These are phyloP conservation scores for Dothistroma septosporum DNA, from an alignment of 2,329 filamentous ascomycete species.

Conservation along the genomic window DNA sequence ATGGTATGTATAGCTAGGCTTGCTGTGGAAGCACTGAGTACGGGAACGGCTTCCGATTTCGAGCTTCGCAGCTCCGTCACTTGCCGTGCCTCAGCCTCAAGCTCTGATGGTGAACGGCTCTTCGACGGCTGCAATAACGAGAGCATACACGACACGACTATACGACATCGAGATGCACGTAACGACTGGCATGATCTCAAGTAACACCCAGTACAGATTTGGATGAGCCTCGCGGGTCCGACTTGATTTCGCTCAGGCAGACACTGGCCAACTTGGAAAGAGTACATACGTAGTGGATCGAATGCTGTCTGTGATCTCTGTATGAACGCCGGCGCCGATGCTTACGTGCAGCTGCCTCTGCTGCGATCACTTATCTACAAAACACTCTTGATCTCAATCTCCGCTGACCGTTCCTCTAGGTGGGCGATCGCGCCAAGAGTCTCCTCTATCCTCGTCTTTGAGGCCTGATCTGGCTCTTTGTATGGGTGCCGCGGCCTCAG, in stretches of 20 bases:
- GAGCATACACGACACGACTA: neutral
- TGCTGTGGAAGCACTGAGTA: neutral
- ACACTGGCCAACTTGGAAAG: too few species aligned
- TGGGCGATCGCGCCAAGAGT: slow-evolving; percentile 35
- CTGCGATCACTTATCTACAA: neutral
- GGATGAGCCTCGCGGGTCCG: too few species aligned
- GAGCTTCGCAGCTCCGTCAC: neutral
- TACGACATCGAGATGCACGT: neutral
- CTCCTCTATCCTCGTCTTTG: slow-evolving; percentile 39
- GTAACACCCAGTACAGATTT: neutral
- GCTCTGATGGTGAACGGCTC: neutral
- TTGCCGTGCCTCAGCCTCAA: neutral
- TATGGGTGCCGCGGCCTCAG: slow-evolving; percentile 59
- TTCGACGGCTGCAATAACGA: neutral
- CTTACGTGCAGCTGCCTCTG: neutral
- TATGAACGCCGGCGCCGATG: neutral
- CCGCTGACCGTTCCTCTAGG: neutral
- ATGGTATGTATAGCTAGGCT: neutral
- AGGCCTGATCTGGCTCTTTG: slow-evolving; percentile 40
- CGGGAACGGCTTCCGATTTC: neutral
- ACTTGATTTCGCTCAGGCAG: too few species aligned
- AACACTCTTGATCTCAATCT: neutral
- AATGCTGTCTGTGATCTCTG: neutral
- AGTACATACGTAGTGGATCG: too few species aligned
- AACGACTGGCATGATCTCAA: too few species aligned